Percentiles rank a stretch among this genome's conserved stretches.
Conservation (phyloP, 2,329 filamentous ascomycete species). For the Stromatinia cepivora region DNA sequence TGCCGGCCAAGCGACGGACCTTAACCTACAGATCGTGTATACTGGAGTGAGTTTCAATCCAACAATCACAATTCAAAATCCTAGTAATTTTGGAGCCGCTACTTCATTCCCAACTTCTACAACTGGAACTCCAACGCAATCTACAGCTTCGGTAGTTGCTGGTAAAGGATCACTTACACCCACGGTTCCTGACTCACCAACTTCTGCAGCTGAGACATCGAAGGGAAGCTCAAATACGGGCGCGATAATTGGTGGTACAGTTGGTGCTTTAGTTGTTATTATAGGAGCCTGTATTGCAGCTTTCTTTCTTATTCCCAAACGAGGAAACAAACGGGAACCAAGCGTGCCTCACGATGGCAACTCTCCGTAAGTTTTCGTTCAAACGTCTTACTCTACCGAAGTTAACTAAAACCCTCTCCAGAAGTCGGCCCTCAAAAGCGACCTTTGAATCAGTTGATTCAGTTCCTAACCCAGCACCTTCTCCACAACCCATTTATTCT, state of each 20-base stretch:
- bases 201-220: not conserved
- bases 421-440: not conserved
- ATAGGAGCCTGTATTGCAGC: constrained; percentile 3
- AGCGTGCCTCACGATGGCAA: not conserved
- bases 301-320: constrained; percentile 7
- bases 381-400: not conserved
- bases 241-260: constrained; percentile 10
- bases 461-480: constrained; percentile 5
- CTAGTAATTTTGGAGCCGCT: constrained; percentile 18
- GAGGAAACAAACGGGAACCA: not conserved
- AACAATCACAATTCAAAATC: constrained; percentile 20
- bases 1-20: constrained; percentile 34
- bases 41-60: constrained; percentile 34
- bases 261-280: constrained; percentile 9
- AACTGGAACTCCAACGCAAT: constrained; percentile 10
- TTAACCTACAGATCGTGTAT: constrained; percentile 36
- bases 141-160: constrained; percentile 18
- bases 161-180: constrained; percentile 13
- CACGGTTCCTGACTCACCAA: constrained; percentile 8
- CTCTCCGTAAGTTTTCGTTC: constrained; percentile 8
- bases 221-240: constrained; percentile 11
- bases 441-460: constrained; percentile 15
- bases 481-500: not conserved
- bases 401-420: not conserved
- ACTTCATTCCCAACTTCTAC: constrained; percentile 19